Conservation (phyloP, 345 rosid species). For the Brassica carinata region DNA sequence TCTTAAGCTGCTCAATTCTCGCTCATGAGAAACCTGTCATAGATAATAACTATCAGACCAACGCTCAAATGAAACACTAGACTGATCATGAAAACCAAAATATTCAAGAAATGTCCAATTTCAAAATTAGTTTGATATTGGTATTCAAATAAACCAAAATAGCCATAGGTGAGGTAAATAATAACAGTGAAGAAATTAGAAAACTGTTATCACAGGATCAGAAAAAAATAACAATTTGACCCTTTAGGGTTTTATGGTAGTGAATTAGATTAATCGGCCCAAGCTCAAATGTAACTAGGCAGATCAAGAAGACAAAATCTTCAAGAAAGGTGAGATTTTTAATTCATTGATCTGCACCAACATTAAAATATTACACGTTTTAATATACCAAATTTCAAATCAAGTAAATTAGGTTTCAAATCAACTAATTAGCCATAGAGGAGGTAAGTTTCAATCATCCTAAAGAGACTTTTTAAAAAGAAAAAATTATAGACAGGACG, state of each 20-base stretch:
- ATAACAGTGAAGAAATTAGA: background rate
- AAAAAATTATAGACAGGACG: background rate
- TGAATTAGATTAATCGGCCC: background rate
- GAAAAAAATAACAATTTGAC: background rate
- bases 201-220: background rate
- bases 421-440: background rate
- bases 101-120: background rate
- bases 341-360: background rate
- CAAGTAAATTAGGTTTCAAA: background rate
- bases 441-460: background rate
- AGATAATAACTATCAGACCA: background rate
- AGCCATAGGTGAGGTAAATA: background rate
- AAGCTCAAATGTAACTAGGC: background rate
- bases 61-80: background rate
- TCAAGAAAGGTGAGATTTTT: background rate
- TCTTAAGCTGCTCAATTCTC: constrained; percentile 42
- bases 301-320: background rate
- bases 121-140: background rate
- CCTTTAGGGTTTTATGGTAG: background rate
- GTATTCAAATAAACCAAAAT: background rate
- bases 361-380: background rate
- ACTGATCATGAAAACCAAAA: background rate
- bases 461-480: background rate
- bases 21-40: constrained; percentile 59
- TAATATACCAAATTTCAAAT: background rate